Base-by-base conservation (phyloP, 2,329 filamentous ascomycete species). In the Hymenoscyphus infarciens region DNA sequence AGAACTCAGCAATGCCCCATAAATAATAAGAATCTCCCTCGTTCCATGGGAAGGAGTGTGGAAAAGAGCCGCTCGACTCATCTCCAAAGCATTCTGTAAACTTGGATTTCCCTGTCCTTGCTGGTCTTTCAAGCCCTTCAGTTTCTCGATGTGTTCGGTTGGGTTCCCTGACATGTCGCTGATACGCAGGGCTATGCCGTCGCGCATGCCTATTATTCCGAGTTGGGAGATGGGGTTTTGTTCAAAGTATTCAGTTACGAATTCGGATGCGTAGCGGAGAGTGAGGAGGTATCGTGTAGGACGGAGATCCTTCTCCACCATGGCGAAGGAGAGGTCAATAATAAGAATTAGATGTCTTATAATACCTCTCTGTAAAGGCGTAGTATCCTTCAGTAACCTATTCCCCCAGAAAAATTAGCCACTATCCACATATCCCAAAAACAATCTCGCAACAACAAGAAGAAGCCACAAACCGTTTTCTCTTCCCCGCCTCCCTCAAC, bases 151-250 rank as follows among this genome's bases (percentile, higher is more conserved):
- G 75, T 98, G 95, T 64, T 96, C 91, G 8, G 88, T 88, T 2
- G 94, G 92, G 73, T 97, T 97, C 10, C 95, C 95, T 61, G 90
- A 89, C 81, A 98, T 88, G 73, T 97, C 91, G 73, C 90, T 95
- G 66, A 99, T 85, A 45, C 91, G 82, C 27, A 96, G 81, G 1
- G 93, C 93, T 16, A 98, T 81, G 16, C 95, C 95, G 74, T 98
- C 95, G 65, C 91, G 86, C 90, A 98, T 97, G 58, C 91, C 94
- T 45, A 99, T 81, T 33, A 99, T 89, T 27, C 90, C 93, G 62
- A 99, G 84, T 77, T 99, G 95, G 10, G 92, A 96, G 68, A 99
- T 98, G 11, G 95, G 95, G 72, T 99, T 99, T 77, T 99, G 95
- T 77, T 98, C 95, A 74, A 98, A 99, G 78, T 92, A 99, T 75